phyloP scores from a whole-genome alignment of 1,284 basidiomycete genomes.

The Nidula niveotomentosa region DNA sequence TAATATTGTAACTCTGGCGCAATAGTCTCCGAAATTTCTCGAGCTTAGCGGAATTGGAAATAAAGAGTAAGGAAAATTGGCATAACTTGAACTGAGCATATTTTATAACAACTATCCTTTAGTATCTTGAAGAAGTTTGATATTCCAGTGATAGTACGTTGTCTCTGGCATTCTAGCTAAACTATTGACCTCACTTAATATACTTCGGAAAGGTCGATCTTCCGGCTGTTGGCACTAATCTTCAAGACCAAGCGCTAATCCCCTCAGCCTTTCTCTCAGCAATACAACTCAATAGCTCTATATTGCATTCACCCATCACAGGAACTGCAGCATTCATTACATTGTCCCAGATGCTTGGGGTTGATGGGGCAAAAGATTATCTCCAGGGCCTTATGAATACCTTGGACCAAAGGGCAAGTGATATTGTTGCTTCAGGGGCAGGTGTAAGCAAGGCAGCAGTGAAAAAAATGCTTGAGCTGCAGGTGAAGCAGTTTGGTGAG shows the following conservation, averaged over 20 bases:
- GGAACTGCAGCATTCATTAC: background rate
- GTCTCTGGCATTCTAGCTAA: background rate
- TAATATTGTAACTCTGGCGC: background rate
- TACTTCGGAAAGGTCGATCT: background rate
- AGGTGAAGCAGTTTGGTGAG: background rate
- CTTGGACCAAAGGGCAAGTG: background rate
- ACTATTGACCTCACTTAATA: background rate
- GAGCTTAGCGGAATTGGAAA: slow-evolving; percentile 16
- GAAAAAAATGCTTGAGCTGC: background rate
- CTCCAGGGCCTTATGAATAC: background rate
- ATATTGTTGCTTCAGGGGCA: background rate
- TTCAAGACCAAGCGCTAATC: no score
- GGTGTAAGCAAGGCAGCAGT: background rate
- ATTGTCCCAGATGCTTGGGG: background rate
- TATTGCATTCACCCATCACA: background rate
- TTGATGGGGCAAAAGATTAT: background rate
- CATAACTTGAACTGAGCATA: no score
- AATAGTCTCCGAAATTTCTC: slow-evolving; percentile 12
- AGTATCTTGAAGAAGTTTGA: background rate
- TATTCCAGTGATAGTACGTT: background rate
- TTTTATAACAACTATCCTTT: no score
- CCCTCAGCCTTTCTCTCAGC: no score
- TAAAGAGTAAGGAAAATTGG: slow-evolving; percentile 1
- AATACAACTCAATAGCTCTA: background rate
- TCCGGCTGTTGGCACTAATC: background rate